A percentile compares a stretch with the other conserved stretches of the same genome.
These are phyloP conservation scores for Colletotrichum godetiae DNA, from an alignment of 2,329 filamentous ascomycete species.

Conservation along the genomic window DNA sequence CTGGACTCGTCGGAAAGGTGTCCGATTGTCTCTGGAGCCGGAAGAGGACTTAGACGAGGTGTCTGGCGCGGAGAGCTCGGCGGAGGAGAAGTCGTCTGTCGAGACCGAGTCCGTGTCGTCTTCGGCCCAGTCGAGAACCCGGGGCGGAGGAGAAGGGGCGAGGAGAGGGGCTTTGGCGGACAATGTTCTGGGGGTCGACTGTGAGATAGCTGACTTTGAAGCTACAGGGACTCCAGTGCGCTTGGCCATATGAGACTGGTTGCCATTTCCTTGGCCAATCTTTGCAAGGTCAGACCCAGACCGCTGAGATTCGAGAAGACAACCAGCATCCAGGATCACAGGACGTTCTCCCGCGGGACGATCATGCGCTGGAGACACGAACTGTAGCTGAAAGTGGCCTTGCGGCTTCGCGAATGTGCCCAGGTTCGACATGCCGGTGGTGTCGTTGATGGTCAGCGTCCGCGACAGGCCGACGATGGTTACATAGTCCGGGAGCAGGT, in stretches of 20 bases:
- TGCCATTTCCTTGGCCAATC: too few species aligned
- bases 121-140: slow-evolving; percentile 31
- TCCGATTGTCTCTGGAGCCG: background rate
- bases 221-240: background rate
- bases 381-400: slow-evolving; percentile 23
- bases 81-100: slow-evolving; percentile 26
- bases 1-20: background rate
- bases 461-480: slow-evolving; percentile 57
- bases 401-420: slow-evolving; percentile 43
- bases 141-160: background rate
- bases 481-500: slow-evolving; percentile 61
- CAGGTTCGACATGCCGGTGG: slow-evolving; percentile 51
- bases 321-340: background rate
- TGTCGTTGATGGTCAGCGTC: slow-evolving; percentile 50
- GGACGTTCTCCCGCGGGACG: background rate
- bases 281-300: background rate
- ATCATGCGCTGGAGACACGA: background rate
- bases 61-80: slow-evolving; percentile 11
- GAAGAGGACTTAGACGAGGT: slow-evolving; percentile 1
- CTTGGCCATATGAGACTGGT: background rate
- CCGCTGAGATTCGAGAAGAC: background rate
- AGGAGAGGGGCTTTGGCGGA: background rate
- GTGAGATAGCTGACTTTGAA: background rate
- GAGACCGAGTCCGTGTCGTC: slow-evolving; percentile 30
- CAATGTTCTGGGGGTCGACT: background rate